A percentile compares a stretch with the other conserved stretches of the same genome.
Evolutionary conservation across 495 filamentous ascomycete species (phyloP).

Genomic region (Elaphomyces granulatus): DNA sequence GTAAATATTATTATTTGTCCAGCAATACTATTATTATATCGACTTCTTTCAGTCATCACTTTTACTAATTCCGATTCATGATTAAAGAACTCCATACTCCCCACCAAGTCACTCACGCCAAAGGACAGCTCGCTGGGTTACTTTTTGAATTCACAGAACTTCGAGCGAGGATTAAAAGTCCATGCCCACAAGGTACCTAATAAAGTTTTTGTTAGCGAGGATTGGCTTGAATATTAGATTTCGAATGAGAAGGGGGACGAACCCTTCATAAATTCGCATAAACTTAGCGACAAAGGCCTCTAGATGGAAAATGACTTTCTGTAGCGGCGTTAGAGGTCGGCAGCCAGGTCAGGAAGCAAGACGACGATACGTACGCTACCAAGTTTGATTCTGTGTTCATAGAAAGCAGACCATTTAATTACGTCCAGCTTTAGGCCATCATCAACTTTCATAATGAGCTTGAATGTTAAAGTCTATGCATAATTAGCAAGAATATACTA

Average conservation of each 20-base stretch:
- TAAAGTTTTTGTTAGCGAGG: slow-evolving; percentile 12
- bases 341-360: no score
- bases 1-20: no score
- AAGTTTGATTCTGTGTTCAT: slow-evolving; percentile 81
- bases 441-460: slow-evolving; percentile 73
- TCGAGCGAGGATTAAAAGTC: no score
- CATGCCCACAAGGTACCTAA: slow-evolving; percentile 79
- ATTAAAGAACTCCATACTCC: no score
- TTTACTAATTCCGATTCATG: no score
- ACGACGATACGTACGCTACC: slow-evolving; percentile 52
- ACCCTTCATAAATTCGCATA: slow-evolving; percentile 86
- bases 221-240: not conserved
- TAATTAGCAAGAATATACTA: slow-evolving; percentile 2
- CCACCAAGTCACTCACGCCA: no score
- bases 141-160: no score
- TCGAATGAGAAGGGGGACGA: slow-evolving; percentile 7
- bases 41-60: no score
- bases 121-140: no score
- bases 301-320: slow-evolving; percentile 94
- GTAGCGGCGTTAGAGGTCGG: no score
- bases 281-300: slow-evolving; percentile 98
- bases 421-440: slow-evolving; percentile 81
- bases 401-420: slow-evolving; percentile 92
- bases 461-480: slow-evolving; percentile 64
- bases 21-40: no score